phyloP scores from a whole-genome alignment of 2,329 filamentous ascomycete genomes.

The Aureobasidium uvarum region DNA sequence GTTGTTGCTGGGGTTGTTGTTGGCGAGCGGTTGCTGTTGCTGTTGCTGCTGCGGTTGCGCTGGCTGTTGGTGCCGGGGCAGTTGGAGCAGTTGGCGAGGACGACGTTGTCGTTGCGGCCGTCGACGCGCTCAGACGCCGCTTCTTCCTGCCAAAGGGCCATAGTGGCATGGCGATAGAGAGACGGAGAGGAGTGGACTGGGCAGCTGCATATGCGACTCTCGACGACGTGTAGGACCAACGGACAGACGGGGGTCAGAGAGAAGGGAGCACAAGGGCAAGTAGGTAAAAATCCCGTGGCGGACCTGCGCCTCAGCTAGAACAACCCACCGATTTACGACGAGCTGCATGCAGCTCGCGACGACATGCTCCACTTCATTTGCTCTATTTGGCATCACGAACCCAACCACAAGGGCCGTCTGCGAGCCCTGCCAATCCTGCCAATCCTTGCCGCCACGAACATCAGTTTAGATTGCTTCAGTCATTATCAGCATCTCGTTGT shows the following conservation, averaged over 20 bases:
- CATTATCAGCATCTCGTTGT: background rate
- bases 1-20: no score
- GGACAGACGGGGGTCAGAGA: background rate
- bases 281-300: slow-evolving; percentile 11
- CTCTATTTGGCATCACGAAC: slow-evolving; percentile 11
- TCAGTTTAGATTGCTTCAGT: background rate
- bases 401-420: background rate
- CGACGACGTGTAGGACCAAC: slow-evolving; percentile 11
- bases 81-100: background rate
- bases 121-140: slow-evolving; percentile 50
- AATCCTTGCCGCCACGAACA: background rate
- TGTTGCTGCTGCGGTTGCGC: background rate
- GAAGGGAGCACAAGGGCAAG: slow-evolving; percentile 17
- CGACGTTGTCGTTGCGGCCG: slow-evolving; percentile 5
- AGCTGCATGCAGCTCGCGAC: background rate
- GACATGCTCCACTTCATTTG: background rate
- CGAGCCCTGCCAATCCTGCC: slow-evolving; percentile 10
- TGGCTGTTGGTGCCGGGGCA: background rate
- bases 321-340: slow-evolving; percentile 5
- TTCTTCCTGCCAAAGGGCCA: slow-evolving; percentile 80
- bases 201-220: slow-evolving; percentile 19
- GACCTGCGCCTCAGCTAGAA: background rate
- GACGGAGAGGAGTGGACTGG: slow-evolving; percentile 51
- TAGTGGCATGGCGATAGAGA: slow-evolving; percentile 41
- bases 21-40: background rate